These are phyloP conservation scores for Cyclostephanos invisitatus DNA, from an alignment of 108 stramenopile genomes.

Conservation along the genomic window DNA sequence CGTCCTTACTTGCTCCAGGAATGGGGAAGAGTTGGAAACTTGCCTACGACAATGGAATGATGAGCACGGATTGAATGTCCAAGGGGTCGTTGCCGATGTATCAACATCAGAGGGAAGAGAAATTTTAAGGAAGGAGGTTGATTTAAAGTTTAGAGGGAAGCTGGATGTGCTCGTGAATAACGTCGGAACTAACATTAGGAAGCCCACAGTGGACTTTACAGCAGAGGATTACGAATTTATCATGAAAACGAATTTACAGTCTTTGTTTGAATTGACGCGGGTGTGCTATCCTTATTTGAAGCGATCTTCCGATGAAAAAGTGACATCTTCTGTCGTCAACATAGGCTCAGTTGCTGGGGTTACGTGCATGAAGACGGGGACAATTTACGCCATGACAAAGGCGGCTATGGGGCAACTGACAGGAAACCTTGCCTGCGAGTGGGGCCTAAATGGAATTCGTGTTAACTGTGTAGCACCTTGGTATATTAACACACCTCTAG, in stretches of 20 bases:
- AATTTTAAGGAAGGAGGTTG: constrained; percentile 47
- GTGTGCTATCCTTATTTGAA: constrained; percentile 69
- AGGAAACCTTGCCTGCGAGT: constrained; percentile 91
- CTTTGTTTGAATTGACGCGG: constrained; percentile 75
- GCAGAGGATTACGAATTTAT: constrained; percentile 79
- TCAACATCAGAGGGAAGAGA: constrained; percentile 65
- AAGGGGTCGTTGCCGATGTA: constrained; percentile 75
- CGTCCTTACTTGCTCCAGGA: constrained; percentile 74
- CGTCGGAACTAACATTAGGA: constrained; percentile 94
- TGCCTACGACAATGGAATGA: constrained; percentile 67
- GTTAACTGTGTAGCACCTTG: constrained; percentile 89
- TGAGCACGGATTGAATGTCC: constrained; percentile 60
- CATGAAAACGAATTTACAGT: constrained; percentile 85
- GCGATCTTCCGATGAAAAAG: constrained; percentile 31
- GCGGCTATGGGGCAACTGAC: constrained; percentile 97
- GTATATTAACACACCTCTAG: constrained; percentile 91
- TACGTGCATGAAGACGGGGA: constrained; percentile 86
- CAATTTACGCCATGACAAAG: constrained; percentile 84
- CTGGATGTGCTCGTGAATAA: constrained; percentile 96
- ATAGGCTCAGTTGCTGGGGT: constrained; percentile 94
- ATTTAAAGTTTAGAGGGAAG: constrained; percentile 43
- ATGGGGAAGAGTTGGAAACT: constrained; percentile 59
- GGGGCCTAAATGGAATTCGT: constrained; percentile 83
- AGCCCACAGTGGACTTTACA: constrained; percentile 85
- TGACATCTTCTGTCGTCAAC: constrained; percentile 84